phyloP scores from a whole-genome alignment of 257 asterid genomes.

The Leonotis leonurus region DNA sequence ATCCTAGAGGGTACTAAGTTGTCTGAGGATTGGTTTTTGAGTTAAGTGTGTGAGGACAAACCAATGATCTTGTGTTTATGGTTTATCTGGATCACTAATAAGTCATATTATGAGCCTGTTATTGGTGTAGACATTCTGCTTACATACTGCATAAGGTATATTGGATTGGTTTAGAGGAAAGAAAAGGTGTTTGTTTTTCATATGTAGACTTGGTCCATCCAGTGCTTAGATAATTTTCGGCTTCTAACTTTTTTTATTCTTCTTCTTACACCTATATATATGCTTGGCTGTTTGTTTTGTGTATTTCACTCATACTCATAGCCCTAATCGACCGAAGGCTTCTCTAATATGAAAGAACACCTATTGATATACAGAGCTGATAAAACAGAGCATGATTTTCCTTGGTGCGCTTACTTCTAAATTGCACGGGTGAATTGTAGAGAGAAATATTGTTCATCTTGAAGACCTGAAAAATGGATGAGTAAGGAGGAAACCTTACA shows the following conservation, averaged over 20 bases:
- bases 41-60: background rate
- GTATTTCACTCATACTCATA: background rate
- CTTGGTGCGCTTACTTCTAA: background rate
- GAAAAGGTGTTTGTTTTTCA: background rate
- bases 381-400: background rate
- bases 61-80: background rate
- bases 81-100: background rate
- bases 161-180: background rate
- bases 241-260: background rate
- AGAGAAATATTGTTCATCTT: background rate
- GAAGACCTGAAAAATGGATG: background rate
- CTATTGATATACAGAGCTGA: too few species aligned
- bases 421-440: background rate
- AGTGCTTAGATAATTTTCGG: background rate
- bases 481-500: background rate
- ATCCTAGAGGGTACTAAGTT: background rate
- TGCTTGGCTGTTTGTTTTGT: background rate
- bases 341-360: too few species aligned
- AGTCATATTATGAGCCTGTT: background rate
- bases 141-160: background rate
- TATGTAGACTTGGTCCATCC: background rate
- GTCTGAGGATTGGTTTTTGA: background rate
- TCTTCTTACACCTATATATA: background rate
- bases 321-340: background rate
- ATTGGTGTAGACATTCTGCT: background rate